These are phyloP conservation scores for Bruguiera sexangula DNA, from an alignment of 345 rosid species.

Conservation along the genomic window DNA sequence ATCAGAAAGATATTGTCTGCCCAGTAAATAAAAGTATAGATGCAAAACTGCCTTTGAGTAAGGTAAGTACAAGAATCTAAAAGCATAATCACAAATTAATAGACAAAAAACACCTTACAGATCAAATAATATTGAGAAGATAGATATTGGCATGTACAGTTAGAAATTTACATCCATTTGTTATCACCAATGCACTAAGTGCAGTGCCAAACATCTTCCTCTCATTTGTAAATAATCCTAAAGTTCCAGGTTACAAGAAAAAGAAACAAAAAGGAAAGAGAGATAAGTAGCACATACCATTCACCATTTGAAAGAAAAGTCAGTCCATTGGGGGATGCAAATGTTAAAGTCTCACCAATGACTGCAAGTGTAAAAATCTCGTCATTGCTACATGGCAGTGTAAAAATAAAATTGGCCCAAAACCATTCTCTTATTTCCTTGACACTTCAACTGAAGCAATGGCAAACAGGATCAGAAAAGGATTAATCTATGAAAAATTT, in stretches of 20 bases:
- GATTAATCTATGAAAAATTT: background rate
- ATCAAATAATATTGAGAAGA: background rate
- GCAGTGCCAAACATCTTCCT: too few species aligned
- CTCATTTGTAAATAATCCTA: background rate
- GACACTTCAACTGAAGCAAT: background rate
- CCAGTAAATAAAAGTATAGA: background rate
- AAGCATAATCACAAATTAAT: background rate
- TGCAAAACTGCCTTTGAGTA: background rate
- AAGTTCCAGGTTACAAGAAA: background rate
- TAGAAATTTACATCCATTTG: too few species aligned
- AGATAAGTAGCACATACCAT: slow-evolving; percentile 50
- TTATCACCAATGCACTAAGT: too few species aligned
- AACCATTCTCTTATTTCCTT: background rate
- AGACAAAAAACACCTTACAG: too few species aligned
- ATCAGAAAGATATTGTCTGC: background rate
- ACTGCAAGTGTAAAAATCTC: slow-evolving; percentile 47
- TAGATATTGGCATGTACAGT: too few species aligned
- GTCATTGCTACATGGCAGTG: slow-evolving; percentile 1
- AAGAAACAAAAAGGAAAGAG: background rate
- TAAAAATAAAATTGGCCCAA: background rate
- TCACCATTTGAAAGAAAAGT: slow-evolving; percentile 87
- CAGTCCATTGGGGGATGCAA: slow-evolving; percentile 59
- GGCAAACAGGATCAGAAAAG: background rate
- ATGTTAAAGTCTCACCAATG: slow-evolving; percentile 91
- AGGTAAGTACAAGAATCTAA: background rate